phyloP scores from a whole-genome alignment of 78 protist genomes.

The Planoprotostelium fungivorum region DNA sequence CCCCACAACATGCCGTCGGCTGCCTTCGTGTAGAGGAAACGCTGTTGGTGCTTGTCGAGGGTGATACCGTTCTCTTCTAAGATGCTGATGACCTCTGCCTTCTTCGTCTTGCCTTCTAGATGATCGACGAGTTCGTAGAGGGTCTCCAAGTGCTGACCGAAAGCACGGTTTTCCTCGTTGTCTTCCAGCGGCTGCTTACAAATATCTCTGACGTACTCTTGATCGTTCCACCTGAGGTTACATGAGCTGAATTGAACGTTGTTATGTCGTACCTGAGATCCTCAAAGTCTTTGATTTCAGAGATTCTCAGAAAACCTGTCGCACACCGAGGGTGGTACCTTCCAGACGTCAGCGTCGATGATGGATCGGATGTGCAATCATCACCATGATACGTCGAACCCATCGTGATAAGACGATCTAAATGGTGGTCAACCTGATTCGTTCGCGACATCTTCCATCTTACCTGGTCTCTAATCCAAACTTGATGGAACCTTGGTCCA shows the following conservation, averaged over 20 bases:
- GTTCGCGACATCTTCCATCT: conserved; percentile 27
- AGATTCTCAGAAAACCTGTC: background rate
- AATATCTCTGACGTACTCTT: background rate
- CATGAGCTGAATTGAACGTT: conserved; percentile 11
- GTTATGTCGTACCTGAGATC: conserved; percentile 4
- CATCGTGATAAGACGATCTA: background rate
- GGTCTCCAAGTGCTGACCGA: conserved; percentile 7
- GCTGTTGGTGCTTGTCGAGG: background rate
- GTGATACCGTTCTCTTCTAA: background rate
- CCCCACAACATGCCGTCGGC: background rate
- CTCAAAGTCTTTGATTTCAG: background rate
- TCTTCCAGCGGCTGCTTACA: conserved; percentile 4
- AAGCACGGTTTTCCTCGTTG: background rate
- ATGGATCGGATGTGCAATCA: background rate
- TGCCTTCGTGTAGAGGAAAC: background rate
- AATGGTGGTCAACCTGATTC: background rate
- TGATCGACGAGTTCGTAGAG: conserved; percentile 19
- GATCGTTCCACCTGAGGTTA: conserved; percentile 32
- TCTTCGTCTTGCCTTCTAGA: background rate
- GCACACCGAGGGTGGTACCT: background rate
- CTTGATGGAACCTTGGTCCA: conserved; percentile 11
- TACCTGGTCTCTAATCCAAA: conserved; percentile 25
- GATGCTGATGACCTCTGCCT: conserved; percentile 8
- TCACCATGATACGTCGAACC: background rate
- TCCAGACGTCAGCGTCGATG: background rate